Base-by-base conservation (phyloP, 202 grass and related monocot species). In the Saccharum hybrid region DNA sequence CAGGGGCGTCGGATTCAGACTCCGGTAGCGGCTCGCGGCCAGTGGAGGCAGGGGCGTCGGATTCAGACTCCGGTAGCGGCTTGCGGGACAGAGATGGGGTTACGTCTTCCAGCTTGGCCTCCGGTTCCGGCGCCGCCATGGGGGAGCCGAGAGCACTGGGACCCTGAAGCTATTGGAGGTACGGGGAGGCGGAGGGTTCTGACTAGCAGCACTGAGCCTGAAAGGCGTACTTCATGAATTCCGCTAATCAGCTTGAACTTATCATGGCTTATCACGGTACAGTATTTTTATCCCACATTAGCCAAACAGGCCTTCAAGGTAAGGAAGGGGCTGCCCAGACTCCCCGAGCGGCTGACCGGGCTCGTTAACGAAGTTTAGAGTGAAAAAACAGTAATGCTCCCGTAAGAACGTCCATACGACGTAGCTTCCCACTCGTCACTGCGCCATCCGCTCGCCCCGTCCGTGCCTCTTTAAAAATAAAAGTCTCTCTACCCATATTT, bases 41-140 rank as follows among this genome's bases (percentile, higher is more conserved):
- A 19, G 51, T 56, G 14, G 49, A 15, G 41, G 40, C 33, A 22
- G 48, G 54, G 63, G 54, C n/a, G 8, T 59, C 54, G 54, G 54
- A 59, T 59, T 59, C 54, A 22, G n/a, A 59, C 54, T 59, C 54
- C 2, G 54, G 54, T 10, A 28, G 84, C 13, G 19, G 62, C 75
- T 82, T 73, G 49, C 9, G 16, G 46, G 74, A 62, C 30, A 68
- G 41, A 23, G 74, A 64, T 15, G 39, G 43, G 40, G 51, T 68
- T 26, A 7, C 83, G 42, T 18, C 14, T 72, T 79, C 84, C 6
- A 60, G 84, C 33, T 62, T 74, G 48, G 61, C 11, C 40, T 78
- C 62, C 65, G 59, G 66, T 51, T 80, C 82, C 68, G 74, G 68
- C 88, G 84, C 80, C 84, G 84, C 88, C 88, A 90, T 86, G 26